These are phyloP conservation scores for Tricholoma flavovirens DNA, from an alignment of 768 basidiomycete genomes.

Conservation along the genomic window DNA sequence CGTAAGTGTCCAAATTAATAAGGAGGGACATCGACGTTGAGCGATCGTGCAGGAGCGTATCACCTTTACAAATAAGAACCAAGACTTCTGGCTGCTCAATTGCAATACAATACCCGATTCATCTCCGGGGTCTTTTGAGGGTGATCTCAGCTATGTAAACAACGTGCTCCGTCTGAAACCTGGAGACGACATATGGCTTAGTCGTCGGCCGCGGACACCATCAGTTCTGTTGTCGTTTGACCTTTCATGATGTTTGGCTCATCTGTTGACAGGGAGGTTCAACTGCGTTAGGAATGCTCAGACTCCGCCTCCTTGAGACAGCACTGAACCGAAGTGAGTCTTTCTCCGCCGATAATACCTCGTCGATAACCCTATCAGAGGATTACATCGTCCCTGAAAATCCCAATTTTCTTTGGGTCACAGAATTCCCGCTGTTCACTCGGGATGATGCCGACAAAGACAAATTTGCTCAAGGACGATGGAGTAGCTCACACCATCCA, in stretches of 20 bases:
- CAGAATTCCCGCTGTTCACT: conserved; percentile 91
- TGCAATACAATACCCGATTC: conserved; percentile 22
- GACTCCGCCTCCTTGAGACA: conserved; percentile 59
- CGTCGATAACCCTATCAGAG: conserved; percentile 28
- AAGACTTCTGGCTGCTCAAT: conserved; percentile 39
- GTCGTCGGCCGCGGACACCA: conserved; percentile 42
- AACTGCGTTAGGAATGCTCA: conserved; percentile 69
- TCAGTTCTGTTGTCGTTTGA: conserved; percentile 35
- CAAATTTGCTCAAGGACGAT: conserved; percentile 77
- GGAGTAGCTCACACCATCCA: conserved; percentile 92
- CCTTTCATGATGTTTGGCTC: conserved; percentile 17
- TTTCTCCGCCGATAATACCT: conserved; percentile 6
- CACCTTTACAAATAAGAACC: conserved; percentile 39
- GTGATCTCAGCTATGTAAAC: conserved; percentile 31
- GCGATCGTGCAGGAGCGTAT: conserved; percentile 40
- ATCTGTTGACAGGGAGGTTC: conserved; percentile 66
- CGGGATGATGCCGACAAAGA: conserved; percentile 85
- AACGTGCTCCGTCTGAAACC: conserved; percentile 35
- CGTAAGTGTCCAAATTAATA: conserved; percentile 19
- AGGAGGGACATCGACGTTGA: conserved; percentile 11
- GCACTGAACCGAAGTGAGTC: conserved; percentile 59
- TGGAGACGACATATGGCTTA: conserved; percentile 56
- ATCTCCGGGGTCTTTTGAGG: conserved; percentile 12
- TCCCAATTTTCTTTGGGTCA: conserved; percentile 92
- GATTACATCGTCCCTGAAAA: conserved; percentile 45